Conservation (phyloP, 441 rosid species). For the Biscutella auriculata region DNA sequence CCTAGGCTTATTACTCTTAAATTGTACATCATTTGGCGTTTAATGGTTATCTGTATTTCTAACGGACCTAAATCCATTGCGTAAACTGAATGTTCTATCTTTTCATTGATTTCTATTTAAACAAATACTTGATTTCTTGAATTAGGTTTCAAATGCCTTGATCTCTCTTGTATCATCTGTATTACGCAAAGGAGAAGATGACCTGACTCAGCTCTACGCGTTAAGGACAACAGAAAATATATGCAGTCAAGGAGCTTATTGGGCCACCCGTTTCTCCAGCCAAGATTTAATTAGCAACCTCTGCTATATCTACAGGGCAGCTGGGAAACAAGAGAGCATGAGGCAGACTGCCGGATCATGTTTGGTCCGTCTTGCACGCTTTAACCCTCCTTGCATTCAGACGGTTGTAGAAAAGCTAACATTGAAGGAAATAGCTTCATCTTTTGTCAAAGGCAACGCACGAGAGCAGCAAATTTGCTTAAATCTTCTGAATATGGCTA, state of each 20-base stretch:
- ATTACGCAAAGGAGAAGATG: slow-evolving; percentile 93
- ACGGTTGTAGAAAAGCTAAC: slow-evolving; percentile 61
- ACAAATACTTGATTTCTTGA: slow-evolving; percentile 14
- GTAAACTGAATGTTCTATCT: background rate
- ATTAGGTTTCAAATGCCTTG: slow-evolving; percentile 83
- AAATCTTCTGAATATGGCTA: slow-evolving; percentile 73
- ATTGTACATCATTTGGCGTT: background rate
- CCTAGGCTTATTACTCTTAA: background rate
- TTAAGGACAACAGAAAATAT: slow-evolving; percentile 87
- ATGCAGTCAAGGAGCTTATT: slow-evolving; percentile 82
- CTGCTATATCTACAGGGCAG: slow-evolving; percentile 74
- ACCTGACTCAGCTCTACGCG: slow-evolving; percentile 87
- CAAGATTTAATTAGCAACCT: slow-evolving; percentile 79
- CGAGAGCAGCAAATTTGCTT: slow-evolving; percentile 90
- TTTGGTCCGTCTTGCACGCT: slow-evolving; percentile 86
- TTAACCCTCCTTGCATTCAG: slow-evolving; percentile 70
- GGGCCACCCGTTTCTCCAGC: slow-evolving; percentile 82
- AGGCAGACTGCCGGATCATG: slow-evolving; percentile 96
- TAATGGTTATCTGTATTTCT: background rate
- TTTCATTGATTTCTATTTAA: slow-evolving; percentile 1
- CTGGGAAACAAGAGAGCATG: slow-evolving; percentile 89
- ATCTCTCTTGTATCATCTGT: slow-evolving; percentile 82
- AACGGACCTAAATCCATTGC: background rate
- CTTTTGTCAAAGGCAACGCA: slow-evolving; percentile 68
- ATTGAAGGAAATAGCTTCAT: slow-evolving; percentile 65